These are phyloP conservation scores for Areca catechu DNA, from an alignment of 176 grass and related monocot species.

Conservation along the genomic window DNA sequence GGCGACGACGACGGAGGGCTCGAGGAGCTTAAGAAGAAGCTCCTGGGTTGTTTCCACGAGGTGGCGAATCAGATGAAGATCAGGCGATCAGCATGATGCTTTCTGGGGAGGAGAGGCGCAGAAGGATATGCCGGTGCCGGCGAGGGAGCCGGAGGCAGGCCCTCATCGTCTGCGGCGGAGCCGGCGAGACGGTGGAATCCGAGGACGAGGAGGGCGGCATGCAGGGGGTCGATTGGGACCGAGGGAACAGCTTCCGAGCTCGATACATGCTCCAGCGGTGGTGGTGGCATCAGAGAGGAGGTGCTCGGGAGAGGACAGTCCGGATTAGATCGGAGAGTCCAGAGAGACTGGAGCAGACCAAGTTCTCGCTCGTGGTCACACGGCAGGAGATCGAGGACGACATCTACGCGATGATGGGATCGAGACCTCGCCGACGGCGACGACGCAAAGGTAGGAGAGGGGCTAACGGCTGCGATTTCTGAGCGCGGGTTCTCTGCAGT, in stretches of 20 bases:
- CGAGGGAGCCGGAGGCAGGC: not conserved
- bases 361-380: slow-evolving; percentile 50
- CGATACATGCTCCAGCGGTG: not conserved
- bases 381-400: slow-evolving; percentile 91
- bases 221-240: not conserved
- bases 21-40: slow-evolving; percentile 26
- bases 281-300: not conserved
- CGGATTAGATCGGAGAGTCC: slow-evolving; percentile 16
- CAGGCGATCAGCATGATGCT: not conserved
- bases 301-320: slow-evolving; percentile 5
- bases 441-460: too few species aligned
- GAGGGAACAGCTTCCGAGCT: not conserved
- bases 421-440: slow-evolving; percentile 68
- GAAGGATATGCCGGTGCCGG: not conserved
- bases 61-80: slow-evolving; percentile 19
- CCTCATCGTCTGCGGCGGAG: not conserved
- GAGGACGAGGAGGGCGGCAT: slow-evolving; percentile 36
- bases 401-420: slow-evolving; percentile 78
- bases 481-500: too few species aligned
- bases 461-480: too few species aligned
- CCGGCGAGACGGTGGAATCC: slow-evolving; percentile 64
- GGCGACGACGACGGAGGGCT: slow-evolving; percentile 25
- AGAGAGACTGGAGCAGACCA: slow-evolving; percentile 13
- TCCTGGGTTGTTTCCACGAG: slow-evolving; percentile 23
- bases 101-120: too few species aligned